These are phyloP conservation scores for Inga oerstediana DNA, from an alignment of 306 rosid genomes.

Conservation along the genomic window DNA sequence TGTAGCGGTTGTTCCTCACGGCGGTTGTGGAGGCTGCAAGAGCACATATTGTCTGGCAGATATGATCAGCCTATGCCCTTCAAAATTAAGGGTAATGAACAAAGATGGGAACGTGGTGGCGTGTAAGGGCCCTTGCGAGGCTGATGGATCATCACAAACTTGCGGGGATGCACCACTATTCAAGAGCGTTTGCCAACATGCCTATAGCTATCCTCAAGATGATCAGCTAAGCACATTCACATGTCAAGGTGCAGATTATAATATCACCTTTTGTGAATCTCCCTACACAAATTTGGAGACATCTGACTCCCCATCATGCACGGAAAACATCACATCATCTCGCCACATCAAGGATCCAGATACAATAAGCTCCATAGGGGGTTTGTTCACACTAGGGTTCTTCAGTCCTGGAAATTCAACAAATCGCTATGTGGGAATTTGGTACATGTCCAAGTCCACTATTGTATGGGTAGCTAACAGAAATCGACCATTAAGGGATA, in stretches of 20 bases:
- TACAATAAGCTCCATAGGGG: background rate
- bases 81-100: conserved; percentile 52
- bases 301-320: background rate
- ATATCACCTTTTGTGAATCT: conserved; percentile 72
- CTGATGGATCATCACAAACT: conserved; percentile 44
- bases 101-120: conserved; percentile 25
- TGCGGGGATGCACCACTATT: conserved; percentile 50
- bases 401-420: background rate
- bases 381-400: background rate
- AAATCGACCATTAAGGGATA: background rate
- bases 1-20: conserved; percentile 62
- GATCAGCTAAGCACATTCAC: conserved; percentile 57
- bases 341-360: background rate
- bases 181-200: conserved; percentile 79
- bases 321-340: background rate
- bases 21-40: conserved; percentile 42
- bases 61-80: conserved; percentile 68
- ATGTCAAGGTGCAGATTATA: conserved; percentile 63
- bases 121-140: conserved; percentile 61
- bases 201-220: conserved; percentile 83
- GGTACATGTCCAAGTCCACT: background rate
- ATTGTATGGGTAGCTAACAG: background rate
- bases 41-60: conserved; percentile 67
- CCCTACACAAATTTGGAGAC: conserved; percentile 43
- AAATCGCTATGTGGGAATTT: background rate